These are phyloP conservation scores for Spizellomyces punctatus DNA, from an alignment of 192 early-diverging fungal genomes.

Conservation along the genomic window DNA sequence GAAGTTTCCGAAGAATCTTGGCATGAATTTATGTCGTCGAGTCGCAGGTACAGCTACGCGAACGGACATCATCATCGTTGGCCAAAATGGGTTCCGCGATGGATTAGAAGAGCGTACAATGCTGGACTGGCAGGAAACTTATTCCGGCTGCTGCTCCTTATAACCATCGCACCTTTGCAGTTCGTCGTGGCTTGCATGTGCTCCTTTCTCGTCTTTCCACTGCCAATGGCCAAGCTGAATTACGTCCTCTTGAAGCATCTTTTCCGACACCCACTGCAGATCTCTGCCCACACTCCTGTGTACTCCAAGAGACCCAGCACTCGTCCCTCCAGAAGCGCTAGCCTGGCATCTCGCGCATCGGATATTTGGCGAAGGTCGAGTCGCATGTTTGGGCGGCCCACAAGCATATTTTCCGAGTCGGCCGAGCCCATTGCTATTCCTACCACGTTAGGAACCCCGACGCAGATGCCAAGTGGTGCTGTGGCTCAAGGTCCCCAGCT, in stretches of 20 bases:
- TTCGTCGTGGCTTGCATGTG: constrained; percentile 73
- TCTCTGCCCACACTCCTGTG: constrained; percentile 51
- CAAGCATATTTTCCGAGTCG: constrained; percentile 34
- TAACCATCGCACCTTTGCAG: constrained; percentile 74
- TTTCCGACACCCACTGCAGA: constrained; percentile 73
- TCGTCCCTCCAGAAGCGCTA: constrained; percentile 10
- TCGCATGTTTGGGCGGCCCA: constrained; percentile 36
- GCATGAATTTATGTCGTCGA: constrained; percentile 15
- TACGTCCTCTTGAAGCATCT: constrained; percentile 80
- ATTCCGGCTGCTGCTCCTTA: constrained; percentile 30
- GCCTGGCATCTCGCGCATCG: constrained; percentile 2
- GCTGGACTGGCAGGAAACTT: constrained; percentile 42
- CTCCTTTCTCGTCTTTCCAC: constrained; percentile 83
- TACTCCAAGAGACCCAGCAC: not conserved
- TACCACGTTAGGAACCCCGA: constrained; percentile 31
- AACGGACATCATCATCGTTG: not conserved
- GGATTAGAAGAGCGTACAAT: constrained; percentile 23
- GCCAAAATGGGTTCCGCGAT: constrained; percentile 25
- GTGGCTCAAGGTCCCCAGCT: constrained; percentile 23
- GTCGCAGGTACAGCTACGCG: constrained; percentile 22
- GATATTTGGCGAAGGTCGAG: constrained; percentile 15
- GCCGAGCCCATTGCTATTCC: constrained; percentile 52
- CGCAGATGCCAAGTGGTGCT: constrained; percentile 19
- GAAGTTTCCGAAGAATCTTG: constrained; percentile 30
- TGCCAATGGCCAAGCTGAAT: constrained; percentile 95